Conservation (phyloP, 345 rosid species). For the Salix koriyanagi region DNA sequence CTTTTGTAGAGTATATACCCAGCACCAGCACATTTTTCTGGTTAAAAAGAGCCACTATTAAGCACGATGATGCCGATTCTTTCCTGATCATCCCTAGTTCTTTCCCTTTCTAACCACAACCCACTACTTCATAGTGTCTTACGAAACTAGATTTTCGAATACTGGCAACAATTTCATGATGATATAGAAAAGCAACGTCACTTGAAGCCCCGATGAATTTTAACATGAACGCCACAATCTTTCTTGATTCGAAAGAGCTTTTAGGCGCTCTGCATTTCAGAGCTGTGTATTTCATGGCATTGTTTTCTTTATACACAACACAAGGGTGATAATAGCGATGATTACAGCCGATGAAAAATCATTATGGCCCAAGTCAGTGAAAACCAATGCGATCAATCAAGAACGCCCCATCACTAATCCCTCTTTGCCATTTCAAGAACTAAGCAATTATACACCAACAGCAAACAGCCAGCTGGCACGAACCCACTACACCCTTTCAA, state of each 20-base stretch:
- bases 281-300: not conserved
- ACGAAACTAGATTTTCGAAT: not conserved
- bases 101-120: not conserved
- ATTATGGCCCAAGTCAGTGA: not conserved
- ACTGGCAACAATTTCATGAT: not conserved
- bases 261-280: not conserved
- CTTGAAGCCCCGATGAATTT: not conserved
- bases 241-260: not conserved
- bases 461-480: constrained; percentile 1
- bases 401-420: not conserved
- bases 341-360: not conserved
- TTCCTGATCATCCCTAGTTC: not conserved
- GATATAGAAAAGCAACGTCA: not conserved
- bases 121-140: not conserved
- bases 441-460: not conserved
- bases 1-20: too few species aligned
- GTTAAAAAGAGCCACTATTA: too few species aligned
- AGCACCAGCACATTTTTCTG: too few species aligned
- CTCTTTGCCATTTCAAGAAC: not conserved
- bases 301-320: constrained; percentile 13
- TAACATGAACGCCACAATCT: not conserved
- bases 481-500: constrained; percentile 57
- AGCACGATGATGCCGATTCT: not conserved
- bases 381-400: not conserved
- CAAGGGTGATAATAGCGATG: not conserved